phyloP scores from a whole-genome alignment of 169 alveolate species.

The Eimeria zaria region DNA sequence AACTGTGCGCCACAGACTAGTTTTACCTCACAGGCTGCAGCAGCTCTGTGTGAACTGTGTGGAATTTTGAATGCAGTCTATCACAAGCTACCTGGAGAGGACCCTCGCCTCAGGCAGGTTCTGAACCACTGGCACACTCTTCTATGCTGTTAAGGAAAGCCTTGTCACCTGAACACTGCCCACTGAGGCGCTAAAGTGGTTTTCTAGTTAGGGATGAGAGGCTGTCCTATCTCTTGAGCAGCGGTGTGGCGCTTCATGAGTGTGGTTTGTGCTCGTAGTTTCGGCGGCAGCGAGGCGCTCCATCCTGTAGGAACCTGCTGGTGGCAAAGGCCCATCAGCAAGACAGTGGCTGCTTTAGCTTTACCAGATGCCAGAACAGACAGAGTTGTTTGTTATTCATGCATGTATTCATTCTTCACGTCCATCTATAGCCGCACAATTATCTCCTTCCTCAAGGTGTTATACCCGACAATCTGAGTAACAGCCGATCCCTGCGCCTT shows the following conservation, averaged over 20 bases:
- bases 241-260: neutral
- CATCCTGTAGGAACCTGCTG: constrained; percentile 11
- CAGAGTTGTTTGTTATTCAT: neutral
- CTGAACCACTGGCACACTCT: constrained; percentile 61
- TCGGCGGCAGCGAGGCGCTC: constrained; percentile 49
- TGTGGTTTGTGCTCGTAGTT: constrained; percentile 21
- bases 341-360: neutral
- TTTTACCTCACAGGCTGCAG: neutral
- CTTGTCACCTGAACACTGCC: neutral
- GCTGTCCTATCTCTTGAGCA: neutral
- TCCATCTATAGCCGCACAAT: neutral
- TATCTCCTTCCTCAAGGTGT: neutral
- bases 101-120: constrained; percentile 80
- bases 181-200: neutral
- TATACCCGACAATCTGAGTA: neutral
- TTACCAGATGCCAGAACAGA: neutral
- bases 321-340: neutral
- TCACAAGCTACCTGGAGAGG: constrained; percentile 69
- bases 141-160: neutral
- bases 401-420: neutral
- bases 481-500: neutral
- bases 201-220: neutral
- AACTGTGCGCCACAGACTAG: neutral
- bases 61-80: constrained; percentile 31
- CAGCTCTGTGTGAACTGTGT: neutral